Evolutionary conservation across 2,329 filamentous ascomycete species (phyloP), one percentile per base, ranked within the genome.

Genomic region (Claviceps quebecensis): DNA sequence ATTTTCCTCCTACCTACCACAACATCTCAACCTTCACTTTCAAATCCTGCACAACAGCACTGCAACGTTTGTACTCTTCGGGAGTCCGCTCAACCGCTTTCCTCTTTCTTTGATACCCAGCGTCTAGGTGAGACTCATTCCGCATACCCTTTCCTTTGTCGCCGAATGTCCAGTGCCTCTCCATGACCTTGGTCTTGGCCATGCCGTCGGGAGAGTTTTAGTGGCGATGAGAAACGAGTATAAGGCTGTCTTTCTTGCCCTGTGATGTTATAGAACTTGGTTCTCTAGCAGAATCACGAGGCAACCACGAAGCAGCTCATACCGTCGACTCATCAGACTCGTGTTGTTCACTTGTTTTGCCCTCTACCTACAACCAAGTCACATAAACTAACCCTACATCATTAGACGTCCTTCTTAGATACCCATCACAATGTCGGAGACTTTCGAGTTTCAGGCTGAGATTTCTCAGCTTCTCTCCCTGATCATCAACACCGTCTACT

Each of bases 401-500:
- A 19, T 11, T 17, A 54, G 53, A 62, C 60, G 57, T 52, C 36
- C 49, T 8, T 49, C 40, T 48, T 65, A 65, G 63, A 68, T 69
- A 69, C 62, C 69, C 72, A 67, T 67, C 73, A 86, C 70, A 71
- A 95, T 95, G 87, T 74, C 88, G 73, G 90, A 97, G 80, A 96
- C 90, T 63, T 98, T 98, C 78, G 91, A 97, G 86, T 98, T 97
- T 80, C 93, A 98, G 86, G 93, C 93, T 86, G 93, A 98, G 87
- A 98, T 98, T 71, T 97, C 91, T 86, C 93, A 98, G 87, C 87
- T 98, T 61, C 86, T 98, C 70, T 89, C 85, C 63, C 87, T 98
- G 71, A 98, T 98, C 76, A 98, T 98, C 83, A 98, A 98, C 87
- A 97, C 93, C 61, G 93, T 98, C 78, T 98, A 97, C 82, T 96